Evolutionary conservation across 495 filamentous ascomycete genomes (phyloP).

Genomic region (Monascus purpureus): DNA sequence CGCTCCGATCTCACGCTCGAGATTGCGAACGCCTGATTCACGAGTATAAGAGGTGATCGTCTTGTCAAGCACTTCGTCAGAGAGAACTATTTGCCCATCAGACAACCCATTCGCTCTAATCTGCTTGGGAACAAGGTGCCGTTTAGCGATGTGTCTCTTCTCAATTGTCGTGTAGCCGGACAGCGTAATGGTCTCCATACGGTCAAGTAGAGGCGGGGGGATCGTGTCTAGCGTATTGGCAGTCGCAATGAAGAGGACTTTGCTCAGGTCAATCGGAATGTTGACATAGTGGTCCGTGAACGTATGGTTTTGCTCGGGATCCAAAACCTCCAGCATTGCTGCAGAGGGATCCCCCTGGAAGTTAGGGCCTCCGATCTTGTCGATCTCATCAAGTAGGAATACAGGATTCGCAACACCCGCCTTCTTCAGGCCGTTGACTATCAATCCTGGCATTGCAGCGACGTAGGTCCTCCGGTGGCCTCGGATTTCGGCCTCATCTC

Average conservation of each 20-base stretch:
- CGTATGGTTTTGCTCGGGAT: slow-evolving; percentile 92
- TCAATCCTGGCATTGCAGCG: slow-evolving; percentile 92
- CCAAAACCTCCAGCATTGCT: slow-evolving; percentile 97
- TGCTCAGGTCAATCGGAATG: slow-evolving; percentile 90
- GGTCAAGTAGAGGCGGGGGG: slow-evolving; percentile 82
- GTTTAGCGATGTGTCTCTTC: slow-evolving; percentile 88
- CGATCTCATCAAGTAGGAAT: slow-evolving; percentile 94
- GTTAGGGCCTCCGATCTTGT: slow-evolving; percentile 87
- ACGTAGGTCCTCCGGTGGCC: slow-evolving; percentile 96
- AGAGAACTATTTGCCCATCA: slow-evolving; percentile 57
- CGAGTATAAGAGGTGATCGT: slow-evolving; percentile 94
- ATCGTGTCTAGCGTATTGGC: slow-evolving; percentile 95
- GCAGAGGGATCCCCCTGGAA: slow-evolving; percentile 94
- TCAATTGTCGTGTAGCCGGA: slow-evolving; percentile 97
- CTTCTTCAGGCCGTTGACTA: slow-evolving; percentile 91
- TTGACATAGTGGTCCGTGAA: slow-evolving; percentile 97
- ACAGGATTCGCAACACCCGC: slow-evolving; percentile 94
- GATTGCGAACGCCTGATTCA: slow-evolving; percentile 92
- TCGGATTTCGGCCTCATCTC: slow-evolving; percentile 93
- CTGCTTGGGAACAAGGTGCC: slow-evolving; percentile 91
- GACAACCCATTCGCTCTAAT: slow-evolving; percentile 66
- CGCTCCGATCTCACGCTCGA: slow-evolving; percentile 89
- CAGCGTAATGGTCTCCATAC: slow-evolving; percentile 89
- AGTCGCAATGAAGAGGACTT: slow-evolving; percentile 97
- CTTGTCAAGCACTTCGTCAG: slow-evolving; percentile 76